Percentiles rank a stretch among this genome's conserved stretches.
Conservation (phyloP, 2,329 filamentous ascomycete species). For the Magnaporthales sp. region DNA sequence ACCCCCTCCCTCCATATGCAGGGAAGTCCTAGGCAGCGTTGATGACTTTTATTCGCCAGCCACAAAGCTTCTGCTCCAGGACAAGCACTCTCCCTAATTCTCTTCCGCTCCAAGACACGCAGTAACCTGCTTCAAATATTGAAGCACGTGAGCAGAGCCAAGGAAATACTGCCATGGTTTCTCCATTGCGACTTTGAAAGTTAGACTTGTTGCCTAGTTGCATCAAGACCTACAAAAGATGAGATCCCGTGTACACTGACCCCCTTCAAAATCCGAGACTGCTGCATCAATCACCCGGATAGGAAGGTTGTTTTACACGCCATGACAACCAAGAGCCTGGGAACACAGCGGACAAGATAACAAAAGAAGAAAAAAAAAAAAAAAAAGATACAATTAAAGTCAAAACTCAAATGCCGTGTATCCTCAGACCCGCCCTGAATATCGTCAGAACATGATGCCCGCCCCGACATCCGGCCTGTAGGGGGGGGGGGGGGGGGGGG, state of each 20-base stretch:
- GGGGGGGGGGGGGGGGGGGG: too few relatives aligned
- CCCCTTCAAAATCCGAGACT: background rate
- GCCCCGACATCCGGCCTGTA: background rate
- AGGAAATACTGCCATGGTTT: background rate
- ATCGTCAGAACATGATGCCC: background rate
- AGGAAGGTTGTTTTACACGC: background rate
- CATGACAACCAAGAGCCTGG: background rate
- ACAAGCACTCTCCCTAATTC: too few relatives aligned
- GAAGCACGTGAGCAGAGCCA: background rate
- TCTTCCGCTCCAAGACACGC: too few relatives aligned
- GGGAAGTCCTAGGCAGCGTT: background rate
- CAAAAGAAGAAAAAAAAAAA: background rate
- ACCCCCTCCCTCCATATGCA: background rate
- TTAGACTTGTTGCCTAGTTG: background rate
- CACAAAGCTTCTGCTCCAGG: background rate
- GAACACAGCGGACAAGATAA: background rate
- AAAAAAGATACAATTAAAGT: background rate
- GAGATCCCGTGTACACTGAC: background rate
- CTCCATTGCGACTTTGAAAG: background rate
- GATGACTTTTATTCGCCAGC: background rate
- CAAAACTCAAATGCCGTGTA: background rate
- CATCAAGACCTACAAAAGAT: too few relatives aligned
- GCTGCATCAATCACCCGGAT: background rate
- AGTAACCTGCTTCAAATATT: background rate
- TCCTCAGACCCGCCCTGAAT: background rate